phyloP scores from a whole-genome alignment of 805 yeast genomes.

The Candida ponderosae region DNA sequence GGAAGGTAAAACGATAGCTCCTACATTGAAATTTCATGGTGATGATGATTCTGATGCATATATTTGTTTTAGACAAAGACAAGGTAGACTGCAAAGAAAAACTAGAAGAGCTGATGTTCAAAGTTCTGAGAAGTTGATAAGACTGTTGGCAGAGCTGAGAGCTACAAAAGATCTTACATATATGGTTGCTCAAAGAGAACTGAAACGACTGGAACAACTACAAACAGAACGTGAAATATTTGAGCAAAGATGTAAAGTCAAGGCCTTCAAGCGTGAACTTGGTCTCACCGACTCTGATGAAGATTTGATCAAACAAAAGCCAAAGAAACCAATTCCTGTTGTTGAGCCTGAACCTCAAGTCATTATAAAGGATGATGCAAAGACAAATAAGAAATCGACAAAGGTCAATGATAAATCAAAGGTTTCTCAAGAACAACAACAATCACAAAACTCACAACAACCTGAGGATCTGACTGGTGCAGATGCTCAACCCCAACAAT shows the following conservation, averaged over 20 bases:
- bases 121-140: slow-evolving; percentile 75
- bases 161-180: slow-evolving; percentile 64
- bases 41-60: slow-evolving; percentile 94
- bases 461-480: slow-evolving; percentile 15
- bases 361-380: slow-evolving; percentile 1
- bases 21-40: slow-evolving; percentile 69
- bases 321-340: slow-evolving; percentile 35
- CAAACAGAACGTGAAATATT: slow-evolving; percentile 62
- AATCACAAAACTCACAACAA: slow-evolving; percentile 12
- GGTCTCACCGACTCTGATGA: slow-evolving; percentile 82
- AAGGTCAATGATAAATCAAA: slow-evolving; percentile 1
- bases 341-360: not conserved
- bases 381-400: slow-evolving; percentile 13
- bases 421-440: not conserved
- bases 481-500: slow-evolving; percentile 19
- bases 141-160: slow-evolving; percentile 67
- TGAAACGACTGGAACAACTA: slow-evolving; percentile 50
- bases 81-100: slow-evolving; percentile 89
- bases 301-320: slow-evolving; percentile 70
- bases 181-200: slow-evolving; percentile 69
- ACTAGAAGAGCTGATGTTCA: slow-evolving; percentile 91
- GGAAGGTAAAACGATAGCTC: slow-evolving; percentile 64
- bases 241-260: slow-evolving; percentile 63
- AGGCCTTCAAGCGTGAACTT: slow-evolving; percentile 63
- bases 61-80: slow-evolving; percentile 91